Conservation (phyloP, 2,329 filamentous ascomycete genomes). For the Pseudogymnoascus sp. region DNA sequence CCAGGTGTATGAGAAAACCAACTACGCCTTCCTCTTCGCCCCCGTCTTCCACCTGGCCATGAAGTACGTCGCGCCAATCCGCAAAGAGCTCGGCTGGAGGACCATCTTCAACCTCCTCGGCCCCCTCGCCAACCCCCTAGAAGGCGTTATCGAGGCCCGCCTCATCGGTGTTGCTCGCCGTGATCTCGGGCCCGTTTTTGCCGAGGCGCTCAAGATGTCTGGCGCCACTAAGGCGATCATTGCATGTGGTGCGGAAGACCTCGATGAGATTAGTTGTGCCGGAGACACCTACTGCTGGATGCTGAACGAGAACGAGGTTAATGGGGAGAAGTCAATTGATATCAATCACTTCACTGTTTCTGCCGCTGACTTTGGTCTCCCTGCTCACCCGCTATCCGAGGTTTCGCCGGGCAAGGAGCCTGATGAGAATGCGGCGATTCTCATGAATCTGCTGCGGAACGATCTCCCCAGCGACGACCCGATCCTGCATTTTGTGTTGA, state of each 20-base stretch:
- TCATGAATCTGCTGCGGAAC: constrained; percentile 68
- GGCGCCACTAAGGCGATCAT: constrained; percentile 79
- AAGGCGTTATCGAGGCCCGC: constrained; percentile 76
- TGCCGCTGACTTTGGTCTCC: constrained; percentile 82
- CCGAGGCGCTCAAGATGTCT: constrained; percentile 68
- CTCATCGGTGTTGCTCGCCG: constrained; percentile 87
- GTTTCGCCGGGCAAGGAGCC: constrained; percentile 84
- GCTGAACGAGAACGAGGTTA: constrained; percentile 46
- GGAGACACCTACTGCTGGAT: constrained; percentile 86
- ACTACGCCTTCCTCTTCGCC: constrained; percentile 93
- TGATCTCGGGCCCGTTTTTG: constrained; percentile 82
- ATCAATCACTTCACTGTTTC: constrained; percentile 71
- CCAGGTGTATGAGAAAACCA: constrained; percentile 67
- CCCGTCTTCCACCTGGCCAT: constrained; percentile 96
- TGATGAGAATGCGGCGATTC: constrained; percentile 76
- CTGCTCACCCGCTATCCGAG: constrained; percentile 61
- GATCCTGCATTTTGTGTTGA: constrained; percentile 84
- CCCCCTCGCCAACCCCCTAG: constrained; percentile 83
- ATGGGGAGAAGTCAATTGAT: constrained; percentile 38
- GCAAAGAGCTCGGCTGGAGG: constrained; percentile 82
- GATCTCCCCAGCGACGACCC: constrained; percentile 70
- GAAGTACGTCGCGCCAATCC: constrained; percentile 77
- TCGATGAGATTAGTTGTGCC: constrained; percentile 92
- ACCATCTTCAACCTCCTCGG: constrained; percentile 98
- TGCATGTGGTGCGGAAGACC: constrained; percentile 87